phyloP scores from a whole-genome alignment of 2,329 filamentous ascomycete species.

The Ascochyta rabiei region DNA sequence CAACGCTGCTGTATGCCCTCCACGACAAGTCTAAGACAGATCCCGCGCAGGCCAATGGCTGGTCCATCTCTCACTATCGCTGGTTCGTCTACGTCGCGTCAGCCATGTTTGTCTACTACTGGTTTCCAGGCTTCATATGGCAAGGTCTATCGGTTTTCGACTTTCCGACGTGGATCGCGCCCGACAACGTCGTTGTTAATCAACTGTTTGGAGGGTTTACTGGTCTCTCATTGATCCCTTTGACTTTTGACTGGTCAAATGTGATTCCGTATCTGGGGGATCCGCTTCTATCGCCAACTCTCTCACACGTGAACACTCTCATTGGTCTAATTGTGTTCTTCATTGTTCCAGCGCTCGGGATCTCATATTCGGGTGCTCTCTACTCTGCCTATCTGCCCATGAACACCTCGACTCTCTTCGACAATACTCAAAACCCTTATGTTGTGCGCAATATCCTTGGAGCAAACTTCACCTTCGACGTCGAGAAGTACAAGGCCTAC shows the following conservation, averaged over 20 bases:
- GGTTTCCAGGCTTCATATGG: constrained; percentile 33
- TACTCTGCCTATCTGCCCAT: constrained; percentile 60
- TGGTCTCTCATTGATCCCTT: constrained; percentile 29
- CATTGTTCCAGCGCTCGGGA: constrained; percentile 61
- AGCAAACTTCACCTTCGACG: constrained; percentile 66
- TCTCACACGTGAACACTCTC: constrained; percentile 72
- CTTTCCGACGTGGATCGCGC: constrained; percentile 37
- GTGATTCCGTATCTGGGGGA: constrained; percentile 20
- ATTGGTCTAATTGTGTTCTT: constrained; percentile 67
- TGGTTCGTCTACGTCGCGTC: constrained; percentile 32
- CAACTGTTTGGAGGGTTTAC: constrained; percentile 34
- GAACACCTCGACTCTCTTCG: constrained; percentile 70
- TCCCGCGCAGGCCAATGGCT: constrained; percentile 28
- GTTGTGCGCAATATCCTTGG: constrained; percentile 69
- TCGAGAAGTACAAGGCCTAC: constrained; percentile 68
- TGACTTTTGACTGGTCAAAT: constrained; percentile 37
- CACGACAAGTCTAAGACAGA: constrained; percentile 28
- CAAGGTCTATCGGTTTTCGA: constrained; percentile 24
- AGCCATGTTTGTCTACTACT: constrained; percentile 32
- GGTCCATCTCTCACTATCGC: constrained; percentile 31
- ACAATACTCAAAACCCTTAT: constrained; percentile 70
- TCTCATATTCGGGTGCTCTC: constrained; percentile 72
- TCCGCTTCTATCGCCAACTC: constrained; percentile 28
- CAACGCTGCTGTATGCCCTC: constrained; percentile 29
- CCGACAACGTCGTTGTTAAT: constrained; percentile 34